Evolutionary conservation across 495 filamentous ascomycete species (phyloP).

Genomic region (Aspergillus bridgeri): DNA sequence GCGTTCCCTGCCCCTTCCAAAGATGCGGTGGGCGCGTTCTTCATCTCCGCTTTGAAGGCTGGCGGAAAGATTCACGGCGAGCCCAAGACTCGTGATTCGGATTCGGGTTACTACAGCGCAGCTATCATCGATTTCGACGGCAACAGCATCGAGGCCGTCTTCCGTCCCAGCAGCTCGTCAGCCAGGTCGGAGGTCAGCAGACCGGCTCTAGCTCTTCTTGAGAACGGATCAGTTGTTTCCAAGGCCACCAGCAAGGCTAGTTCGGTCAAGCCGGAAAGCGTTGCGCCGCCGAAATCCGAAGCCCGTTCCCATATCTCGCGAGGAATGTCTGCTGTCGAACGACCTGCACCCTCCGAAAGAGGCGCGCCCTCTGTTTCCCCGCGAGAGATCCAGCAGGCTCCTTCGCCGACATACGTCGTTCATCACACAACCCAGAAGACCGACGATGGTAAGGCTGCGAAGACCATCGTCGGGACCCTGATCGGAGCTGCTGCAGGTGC

Average conservation of each 20-base stretch:
- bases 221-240: slow-evolving; percentile 40
- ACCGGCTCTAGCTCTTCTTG: slow-evolving; percentile 33
- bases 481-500: slow-evolving; percentile 75
- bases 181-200: slow-evolving; percentile 31
- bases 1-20: slow-evolving; percentile 55
- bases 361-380: slow-evolving; percentile 26
- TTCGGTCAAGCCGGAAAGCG: slow-evolving; percentile 30
- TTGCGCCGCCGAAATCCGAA: slow-evolving; percentile 28
- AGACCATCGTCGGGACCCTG: slow-evolving; percentile 68
- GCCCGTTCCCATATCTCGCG: slow-evolving; percentile 29
- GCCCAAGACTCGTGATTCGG: slow-evolving; percentile 50
- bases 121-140: slow-evolving; percentile 59
- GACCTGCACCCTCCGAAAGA: slow-evolving; percentile 21
- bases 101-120: slow-evolving; percentile 56
- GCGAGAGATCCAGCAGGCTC: slow-evolving; percentile 26
- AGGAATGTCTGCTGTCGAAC: slow-evolving; percentile 29
- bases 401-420: slow-evolving; percentile 30
- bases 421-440: slow-evolving; percentile 27
- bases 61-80: slow-evolving; percentile 55
- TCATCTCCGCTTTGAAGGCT: slow-evolving; percentile 53
- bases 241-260: slow-evolving; percentile 31
- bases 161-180: slow-evolving; percentile 31
- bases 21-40: slow-evolving; percentile 56
- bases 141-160: slow-evolving; percentile 61
- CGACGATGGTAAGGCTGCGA: slow-evolving; percentile 42